These are phyloP conservation scores for Gentiana macrophylla DNA, from an alignment of 257 asterid genomes.

Conservation along the genomic window DNA sequence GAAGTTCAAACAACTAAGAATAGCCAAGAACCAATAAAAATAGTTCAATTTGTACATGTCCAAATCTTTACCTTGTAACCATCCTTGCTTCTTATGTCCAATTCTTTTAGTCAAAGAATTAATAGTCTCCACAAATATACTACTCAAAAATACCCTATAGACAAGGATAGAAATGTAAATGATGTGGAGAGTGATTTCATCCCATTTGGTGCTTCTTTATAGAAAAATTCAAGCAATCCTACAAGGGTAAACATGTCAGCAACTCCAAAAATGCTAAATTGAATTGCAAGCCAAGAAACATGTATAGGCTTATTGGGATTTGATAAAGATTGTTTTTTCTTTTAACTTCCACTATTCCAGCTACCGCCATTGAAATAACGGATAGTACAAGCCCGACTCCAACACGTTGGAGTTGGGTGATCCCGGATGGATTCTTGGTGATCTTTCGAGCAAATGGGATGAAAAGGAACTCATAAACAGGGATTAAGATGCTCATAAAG, in stretches of 20 bases:
- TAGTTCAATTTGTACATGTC: slow-evolving; percentile 40
- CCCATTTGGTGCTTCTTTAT: slow-evolving; percentile 67
- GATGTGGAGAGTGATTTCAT: slow-evolving; percentile 82
- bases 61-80: slow-evolving; percentile 41
- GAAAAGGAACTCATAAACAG: slow-evolving; percentile 42
- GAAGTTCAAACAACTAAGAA: slow-evolving; percentile 55
- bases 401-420: slow-evolving; percentile 62
- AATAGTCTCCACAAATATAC: slow-evolving; percentile 45
- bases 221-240: slow-evolving; percentile 67
- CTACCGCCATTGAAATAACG: slow-evolving; percentile 48
- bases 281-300: slow-evolving; percentile 57
- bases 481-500: slow-evolving; percentile 55
- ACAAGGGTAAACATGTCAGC: slow-evolving; percentile 84
- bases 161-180: slow-evolving; percentile 47
- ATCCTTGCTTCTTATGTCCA: slow-evolving; percentile 41
- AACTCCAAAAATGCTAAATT: slow-evolving; percentile 56
- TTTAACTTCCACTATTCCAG: slow-evolving; percentile 52
- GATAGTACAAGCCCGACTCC: slow-evolving; percentile 74
- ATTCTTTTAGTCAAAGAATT: slow-evolving; percentile 33
- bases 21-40: slow-evolving; percentile 76
- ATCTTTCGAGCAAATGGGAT: slow-evolving; percentile 44
- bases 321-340: slow-evolving; percentile 27
- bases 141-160: slow-evolving; percentile 74
- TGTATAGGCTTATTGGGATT: slow-evolving; percentile 37
- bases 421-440: slow-evolving; percentile 55